phyloP scores from a whole-genome alignment of 2,329 filamentous ascomycete genomes.

The Neocatenulostroma microsporum region DNA sequence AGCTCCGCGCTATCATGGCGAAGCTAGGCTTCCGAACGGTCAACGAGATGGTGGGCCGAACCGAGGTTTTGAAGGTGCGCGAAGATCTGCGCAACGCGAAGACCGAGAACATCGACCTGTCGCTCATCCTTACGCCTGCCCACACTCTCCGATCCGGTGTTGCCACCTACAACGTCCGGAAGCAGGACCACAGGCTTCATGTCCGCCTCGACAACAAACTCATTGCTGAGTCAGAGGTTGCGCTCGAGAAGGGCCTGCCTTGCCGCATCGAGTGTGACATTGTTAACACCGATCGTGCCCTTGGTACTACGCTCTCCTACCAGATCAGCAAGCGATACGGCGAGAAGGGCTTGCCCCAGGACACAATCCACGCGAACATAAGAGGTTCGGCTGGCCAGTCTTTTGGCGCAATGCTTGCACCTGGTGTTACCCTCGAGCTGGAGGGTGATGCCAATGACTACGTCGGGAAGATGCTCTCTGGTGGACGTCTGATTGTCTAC shows the following conservation, averaged over 20 bases:
- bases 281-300: constrained; percentile 89
- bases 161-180: constrained; percentile 94
- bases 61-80: constrained; percentile 75
- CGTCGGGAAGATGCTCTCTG: constrained; percentile 90
- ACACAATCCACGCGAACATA: constrained; percentile 93
- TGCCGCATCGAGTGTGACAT: constrained; percentile 93
- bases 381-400: constrained; percentile 95
- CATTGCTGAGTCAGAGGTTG: constrained; percentile 89
- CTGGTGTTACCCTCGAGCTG: constrained; percentile 87
- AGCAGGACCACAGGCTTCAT: constrained; percentile 92
- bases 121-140: constrained; percentile 87
- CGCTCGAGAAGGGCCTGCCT: constrained; percentile 86
- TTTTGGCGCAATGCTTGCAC: constrained; percentile 87
- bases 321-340: constrained; percentile 91
- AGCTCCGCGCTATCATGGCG: constrained; percentile 94
- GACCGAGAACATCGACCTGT: constrained; percentile 87
- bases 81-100: constrained; percentile 83
- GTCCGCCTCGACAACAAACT: constrained; percentile 94
- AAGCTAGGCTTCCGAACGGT: constrained; percentile 89
- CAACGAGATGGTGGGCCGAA: constrained; percentile 95
- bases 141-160: constrained; percentile 91
- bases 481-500: constrained; percentile 87
- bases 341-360: constrained; percentile 77
- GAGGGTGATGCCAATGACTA: constrained; percentile 97
- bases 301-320: constrained; percentile 91